Base-by-base conservation (phyloP, 2,329 filamentous ascomycete species). In the Talaromyces funiculosus region DNA sequence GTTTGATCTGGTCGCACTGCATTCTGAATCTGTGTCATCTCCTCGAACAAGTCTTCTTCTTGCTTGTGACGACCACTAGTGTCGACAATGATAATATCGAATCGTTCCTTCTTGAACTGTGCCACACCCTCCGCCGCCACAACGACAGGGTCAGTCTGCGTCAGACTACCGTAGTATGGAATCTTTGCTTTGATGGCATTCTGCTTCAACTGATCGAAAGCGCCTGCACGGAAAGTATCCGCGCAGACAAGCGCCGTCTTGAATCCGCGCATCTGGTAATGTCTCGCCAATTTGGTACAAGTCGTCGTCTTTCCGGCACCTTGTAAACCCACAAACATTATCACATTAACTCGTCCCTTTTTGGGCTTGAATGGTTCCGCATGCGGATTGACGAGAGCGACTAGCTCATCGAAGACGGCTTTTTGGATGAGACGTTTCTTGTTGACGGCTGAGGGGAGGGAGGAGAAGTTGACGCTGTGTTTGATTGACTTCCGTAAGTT, bases 131-230 rank as follows among this genome's bases (percentile, higher is more conserved):
- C 92, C n/a, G 86, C 85, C 0, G 94, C 93, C 18, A 99, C 94
- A 5, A 92, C 87, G 0, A 93, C 92, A 0, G 94, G 94, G 71
- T 99, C 94, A 7, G 92, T 97, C 78, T 99, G 92, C 2, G 93
- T 99, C 65, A 99, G 81, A 61, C 90, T 96, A 69, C 94, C 94
- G 74, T 95, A 99, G 82, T 99, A 99, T 9, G 94, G 94, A 57
- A 99, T 97, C 80, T 97, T 97, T 55, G 94, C 94, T 76, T 97
- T 99, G 35, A 92, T 97, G 1, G 94, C 94, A 74, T 99, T 99
- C 78, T 99, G 94, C 80, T 97, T 97, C 74, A 99, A 77, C 79
- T 99, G 94, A 73, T 99, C 94, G 68, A 99, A 99, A 43, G 94
- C 94, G 81, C 94, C 94, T 35, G 94, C 94, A 79, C 94, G 90